A percentile compares a stretch with the other conserved stretches of the same genome.
These are phyloP conservation scores for Biscutella laevigata DNA, from an alignment of 441 rosid species.

Conservation along the genomic window DNA sequence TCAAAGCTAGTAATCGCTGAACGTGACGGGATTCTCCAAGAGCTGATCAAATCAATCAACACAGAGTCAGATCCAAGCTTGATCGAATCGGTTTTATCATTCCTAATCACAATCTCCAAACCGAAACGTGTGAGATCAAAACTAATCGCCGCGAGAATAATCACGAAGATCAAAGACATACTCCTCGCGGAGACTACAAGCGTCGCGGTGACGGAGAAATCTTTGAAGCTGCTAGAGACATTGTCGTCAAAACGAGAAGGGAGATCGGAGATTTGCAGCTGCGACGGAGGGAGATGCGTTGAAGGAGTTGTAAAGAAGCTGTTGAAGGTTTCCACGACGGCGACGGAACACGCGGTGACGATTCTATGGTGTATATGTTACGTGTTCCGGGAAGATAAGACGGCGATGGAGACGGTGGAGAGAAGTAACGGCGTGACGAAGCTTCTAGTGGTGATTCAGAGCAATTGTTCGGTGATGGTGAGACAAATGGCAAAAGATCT, in stretches of 20 bases:
- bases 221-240: slow-evolving; percentile 52
- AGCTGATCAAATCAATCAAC: slow-evolving; percentile 28
- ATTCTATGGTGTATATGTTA: slow-evolving; percentile 67
- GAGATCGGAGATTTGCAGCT: slow-evolving; percentile 33
- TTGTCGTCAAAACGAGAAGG: slow-evolving; percentile 55
- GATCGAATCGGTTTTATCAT: slow-evolving; percentile 48
- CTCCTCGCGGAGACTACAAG: slow-evolving; percentile 25
- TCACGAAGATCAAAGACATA: slow-evolving; percentile 34
- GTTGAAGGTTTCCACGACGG: slow-evolving; percentile 53
- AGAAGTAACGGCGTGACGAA: slow-evolving; percentile 59
- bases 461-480: slow-evolving; percentile 60
- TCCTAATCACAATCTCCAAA: slow-evolving; percentile 39
- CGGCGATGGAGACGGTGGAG: slow-evolving; percentile 44
- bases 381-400: slow-evolving; percentile 44
- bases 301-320: slow-evolving; percentile 55
- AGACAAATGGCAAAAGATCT: slow-evolving; percentile 65
- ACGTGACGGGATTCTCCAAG: slow-evolving; percentile 36
- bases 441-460: slow-evolving; percentile 71
- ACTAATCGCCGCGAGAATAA: slow-evolving; percentile 31
- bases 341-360: slow-evolving; percentile 80
- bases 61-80: slow-evolving; percentile 36
- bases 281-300: slow-evolving; percentile 28
- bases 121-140: slow-evolving; percentile 40
- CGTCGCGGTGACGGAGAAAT: slow-evolving; percentile 46
- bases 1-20: slow-evolving; percentile 47